These are phyloP conservation scores for Endoconidiophora polonica DNA, from an alignment of 2,329 filamentous ascomycete species.

Conservation along the genomic window DNA sequence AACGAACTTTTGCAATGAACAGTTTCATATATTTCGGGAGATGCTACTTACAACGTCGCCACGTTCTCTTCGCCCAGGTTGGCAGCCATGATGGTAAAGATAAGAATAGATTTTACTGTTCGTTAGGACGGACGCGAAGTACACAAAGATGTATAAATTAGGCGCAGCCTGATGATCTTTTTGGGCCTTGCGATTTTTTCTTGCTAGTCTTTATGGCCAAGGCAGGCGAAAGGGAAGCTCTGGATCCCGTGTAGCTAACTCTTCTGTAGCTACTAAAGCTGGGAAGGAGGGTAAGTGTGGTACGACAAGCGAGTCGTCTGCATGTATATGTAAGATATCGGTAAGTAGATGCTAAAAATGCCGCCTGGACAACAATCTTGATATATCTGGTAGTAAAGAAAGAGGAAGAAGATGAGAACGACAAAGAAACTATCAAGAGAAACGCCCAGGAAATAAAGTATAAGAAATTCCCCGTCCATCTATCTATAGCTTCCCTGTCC, in stretches of 20 bases:
- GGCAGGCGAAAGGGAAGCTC: too few relatives aligned
- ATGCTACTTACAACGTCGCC: constrained; percentile 29
- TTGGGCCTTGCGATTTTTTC: too few relatives aligned
- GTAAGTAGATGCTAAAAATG: too few relatives aligned
- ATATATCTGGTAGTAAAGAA: background rate
- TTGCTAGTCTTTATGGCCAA: too few relatives aligned
- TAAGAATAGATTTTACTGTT: background rate
- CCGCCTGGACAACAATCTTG: background rate
- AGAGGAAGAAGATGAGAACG: background rate
- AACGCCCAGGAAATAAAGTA: too few relatives aligned
- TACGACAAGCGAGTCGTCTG: too few relatives aligned
- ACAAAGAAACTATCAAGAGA: background rate
- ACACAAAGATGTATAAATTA: background rate
- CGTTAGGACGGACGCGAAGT: background rate
- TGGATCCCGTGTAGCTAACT: too few relatives aligned
- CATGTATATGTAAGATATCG: too few relatives aligned
- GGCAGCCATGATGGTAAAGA: constrained; percentile 25
- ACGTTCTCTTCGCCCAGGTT: constrained; percentile 33
- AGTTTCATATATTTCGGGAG: background rate
- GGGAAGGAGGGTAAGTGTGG: too few relatives aligned
- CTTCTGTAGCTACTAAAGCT: too few relatives aligned
- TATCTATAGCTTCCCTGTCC: background rate
- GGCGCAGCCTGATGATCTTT: background rate
- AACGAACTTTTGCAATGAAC: constrained; percentile 8
- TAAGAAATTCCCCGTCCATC: too few relatives aligned